Conservation (phyloP, 208 protist species). For the Leishmania major region DNA sequence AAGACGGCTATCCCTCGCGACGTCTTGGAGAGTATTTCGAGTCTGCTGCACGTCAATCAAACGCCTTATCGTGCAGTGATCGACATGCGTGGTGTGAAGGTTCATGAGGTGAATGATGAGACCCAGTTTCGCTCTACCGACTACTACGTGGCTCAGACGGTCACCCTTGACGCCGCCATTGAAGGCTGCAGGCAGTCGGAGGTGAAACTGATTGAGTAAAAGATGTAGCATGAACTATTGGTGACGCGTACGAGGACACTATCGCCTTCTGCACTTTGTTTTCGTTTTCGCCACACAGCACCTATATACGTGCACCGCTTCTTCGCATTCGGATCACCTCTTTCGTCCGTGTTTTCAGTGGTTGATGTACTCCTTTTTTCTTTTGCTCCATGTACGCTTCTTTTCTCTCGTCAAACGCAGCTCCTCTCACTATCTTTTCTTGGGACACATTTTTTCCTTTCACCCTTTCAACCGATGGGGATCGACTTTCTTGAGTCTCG, state of each 20-base stretch:
- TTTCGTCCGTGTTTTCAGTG: constrained; percentile 5
- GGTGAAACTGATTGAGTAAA: constrained; percentile 37
- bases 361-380: constrained; percentile 20
- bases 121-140: constrained; percentile 78
- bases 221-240: background rate
- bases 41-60: constrained; percentile 86
- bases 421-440: background rate
- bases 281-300: background rate
- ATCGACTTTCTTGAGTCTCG: background rate
- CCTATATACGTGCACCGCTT: background rate
- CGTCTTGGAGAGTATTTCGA: constrained; percentile 71
- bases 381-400: background rate
- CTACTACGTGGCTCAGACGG: constrained; percentile 60
- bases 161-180: constrained; percentile 63
- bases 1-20: constrained; percentile 61
- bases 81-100: constrained; percentile 51
- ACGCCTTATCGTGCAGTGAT: constrained; percentile 44
- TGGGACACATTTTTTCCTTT: constrained; percentile 27
- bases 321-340: background rate
- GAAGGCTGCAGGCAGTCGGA: constrained; percentile 35
- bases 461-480: background rate
- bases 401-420: background rate
- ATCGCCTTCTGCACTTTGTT: background rate
- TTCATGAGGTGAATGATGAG: constrained; percentile 62
- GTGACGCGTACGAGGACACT: background rate